Evolutionary conservation across 2,329 filamentous ascomycete species (phyloP).

Genomic region (Domatiomyces globalis): DNA sequence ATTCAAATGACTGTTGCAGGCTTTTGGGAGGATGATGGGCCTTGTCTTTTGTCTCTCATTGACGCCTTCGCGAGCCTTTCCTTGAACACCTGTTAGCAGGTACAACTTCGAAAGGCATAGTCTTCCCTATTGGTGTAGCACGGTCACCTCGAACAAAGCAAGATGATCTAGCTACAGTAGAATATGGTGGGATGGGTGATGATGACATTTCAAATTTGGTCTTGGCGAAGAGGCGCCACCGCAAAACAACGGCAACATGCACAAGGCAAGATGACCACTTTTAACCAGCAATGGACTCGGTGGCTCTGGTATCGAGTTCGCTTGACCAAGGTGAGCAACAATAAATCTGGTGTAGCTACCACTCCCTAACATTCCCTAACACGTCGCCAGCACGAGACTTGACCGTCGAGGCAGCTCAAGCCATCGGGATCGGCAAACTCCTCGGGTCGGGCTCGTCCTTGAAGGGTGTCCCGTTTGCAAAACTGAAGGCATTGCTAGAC

Average conservation of each 20-base stretch:
- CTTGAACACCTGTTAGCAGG: no score
- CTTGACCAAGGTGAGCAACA: constrained; percentile 65
- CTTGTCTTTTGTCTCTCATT: no score
- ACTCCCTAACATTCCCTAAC: constrained; percentile 16
- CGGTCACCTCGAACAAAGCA: no score
- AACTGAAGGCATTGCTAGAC: constrained; percentile 90
- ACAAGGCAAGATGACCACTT: not conserved
- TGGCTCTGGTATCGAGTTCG: constrained; percentile 82
- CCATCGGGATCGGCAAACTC: constrained; percentile 48
- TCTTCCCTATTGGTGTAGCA: no score
- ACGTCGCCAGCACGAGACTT: constrained; percentile 66
- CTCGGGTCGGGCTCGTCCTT: constrained; percentile 44
- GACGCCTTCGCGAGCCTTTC: no score
- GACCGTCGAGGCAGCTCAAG: constrained; percentile 90
- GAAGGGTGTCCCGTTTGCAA: constrained; percentile 56
- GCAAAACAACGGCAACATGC: no score
- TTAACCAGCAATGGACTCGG: constrained; percentile 63
- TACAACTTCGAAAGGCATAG: no score
- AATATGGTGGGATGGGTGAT: no score
- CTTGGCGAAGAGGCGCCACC: no score
- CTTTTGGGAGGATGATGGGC: not conserved
- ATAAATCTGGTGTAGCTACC: constrained; percentile 10
- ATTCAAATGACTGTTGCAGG: not conserved
- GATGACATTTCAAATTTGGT: no score
- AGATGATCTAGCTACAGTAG: no score